Base-by-base conservation (phyloP, 1,284 basidiomycete genomes). In the Irpex sp. region DNA sequence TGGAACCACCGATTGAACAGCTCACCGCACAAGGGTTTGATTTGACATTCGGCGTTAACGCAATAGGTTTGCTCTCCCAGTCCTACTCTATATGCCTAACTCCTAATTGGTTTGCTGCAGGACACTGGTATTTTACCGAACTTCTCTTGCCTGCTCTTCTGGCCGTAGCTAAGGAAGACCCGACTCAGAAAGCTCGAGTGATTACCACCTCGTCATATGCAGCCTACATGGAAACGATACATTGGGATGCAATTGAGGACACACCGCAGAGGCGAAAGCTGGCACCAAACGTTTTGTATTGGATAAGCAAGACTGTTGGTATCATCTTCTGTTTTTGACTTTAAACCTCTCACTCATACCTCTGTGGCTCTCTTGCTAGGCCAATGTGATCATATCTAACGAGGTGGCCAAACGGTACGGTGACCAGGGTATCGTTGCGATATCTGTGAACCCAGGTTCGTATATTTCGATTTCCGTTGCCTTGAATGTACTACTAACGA, bases 71-170 rank as follows among this genome's bases (percentile, higher is more conserved):
- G 31, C 5, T 34, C 31, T 6, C 5, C 5, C 5, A 6, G 31
- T 6, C 31, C 5, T 34, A 34, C 5, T 6, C 5, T 6, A 34
- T 6, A 6, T 34, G 31, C 5, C 31, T 34, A 34, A 34, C 5
- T 34, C 6, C 5, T 34, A 0, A 34, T 6, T 6, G 5, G 5
- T 6, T 34, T 6, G 5, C 31, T 34, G 5, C 31, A 34, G 31
- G 31, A 6, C 31, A 80, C 72, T 83, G 80, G 67, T 80, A 79
- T 63, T 78, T 88, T 61, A 84, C 85, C 3, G 71, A 75, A 17
- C 74, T 79, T 8, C 80, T 88, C 57, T 70, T 87, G 8, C 84
- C 86, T 0, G 69, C 76, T 1, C 78, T 88, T 6, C 68, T 81
- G 15, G 68, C 73, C 4, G 76, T 75, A 5, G 74, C 79, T 0